Base-by-base conservation (phyloP, 164 flowering plant genomes). In the Macadamia integrifolia region DNA sequence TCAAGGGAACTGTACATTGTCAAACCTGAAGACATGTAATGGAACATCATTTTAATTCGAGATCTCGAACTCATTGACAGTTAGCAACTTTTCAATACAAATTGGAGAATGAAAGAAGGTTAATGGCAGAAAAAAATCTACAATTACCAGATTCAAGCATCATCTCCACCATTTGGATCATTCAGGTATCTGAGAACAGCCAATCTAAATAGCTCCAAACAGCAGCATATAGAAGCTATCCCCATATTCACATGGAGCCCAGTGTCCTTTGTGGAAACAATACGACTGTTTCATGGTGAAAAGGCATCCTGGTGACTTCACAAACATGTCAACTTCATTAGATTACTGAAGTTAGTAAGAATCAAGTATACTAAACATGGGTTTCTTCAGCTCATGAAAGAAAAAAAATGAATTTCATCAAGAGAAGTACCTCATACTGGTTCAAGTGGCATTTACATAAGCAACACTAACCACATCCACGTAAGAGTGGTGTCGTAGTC, bases 1-100 rank as follows among this genome's bases (percentile, higher is more conserved):
- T 65, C 98, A 82, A 65, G 97, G 98, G 56, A 94, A 78, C 58
- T 92, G 83, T 57, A 87, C 83, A 83, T 88, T 94, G 75, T 94
- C 91, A 85, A 94, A 94, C 98, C 98, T 94, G 70, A 69, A 68
- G 73, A 13, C 3, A 69, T 3, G 71, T 18, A 49, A 11, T 31
- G 44, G 23, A 23, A 23, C 23, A 23, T 23, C 23, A 23, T 23
- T 23, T 23, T 23, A 23, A 23, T 23, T 23, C 23, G 0, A 23
- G 23, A 23, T 23, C 23, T 23, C 23, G 23, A 23, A 23, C 23
- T 23, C 23, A 23, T 23, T 23, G 23, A 23, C 23, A 23, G 23
- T 23, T 23, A 23, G 23, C 23, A 23, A 23, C 23, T 23, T 23
- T 23, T 23, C 23, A 23, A 23, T 23, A 23, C 23, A 23, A 23